phyloP scores from a whole-genome alignment of 1,284 basidiomycete species.

The Ceratobasidium papillatum region DNA sequence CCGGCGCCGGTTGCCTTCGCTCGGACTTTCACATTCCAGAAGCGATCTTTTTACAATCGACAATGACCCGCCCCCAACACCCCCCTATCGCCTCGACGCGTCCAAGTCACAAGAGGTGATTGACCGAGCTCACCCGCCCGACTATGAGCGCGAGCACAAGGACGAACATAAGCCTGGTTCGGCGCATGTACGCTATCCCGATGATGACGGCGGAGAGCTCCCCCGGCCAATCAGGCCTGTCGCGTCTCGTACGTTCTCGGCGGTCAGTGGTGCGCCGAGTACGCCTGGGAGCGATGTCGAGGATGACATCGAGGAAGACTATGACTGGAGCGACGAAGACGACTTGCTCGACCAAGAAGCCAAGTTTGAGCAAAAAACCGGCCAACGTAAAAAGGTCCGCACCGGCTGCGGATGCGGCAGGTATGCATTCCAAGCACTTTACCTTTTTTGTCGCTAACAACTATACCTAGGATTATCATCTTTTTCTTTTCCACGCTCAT shows the following conservation, averaged over 20 bases:
- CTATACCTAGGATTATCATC: conserved; percentile 60
- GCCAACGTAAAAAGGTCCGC: conserved; percentile 56
- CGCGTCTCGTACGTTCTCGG: conserved; percentile 1
- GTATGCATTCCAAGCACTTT: conserved; percentile 53
- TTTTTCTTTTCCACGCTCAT: conserved; percentile 74
- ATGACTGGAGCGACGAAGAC: conserved; percentile 78
- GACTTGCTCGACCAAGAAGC: conserved; percentile 73
- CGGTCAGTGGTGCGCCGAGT: conserved; percentile 55
- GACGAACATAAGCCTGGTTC: conserved; percentile 27
- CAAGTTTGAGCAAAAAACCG: conserved; percentile 68
- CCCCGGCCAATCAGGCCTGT: conserved; percentile 17
- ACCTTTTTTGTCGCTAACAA: conserved; percentile 31
- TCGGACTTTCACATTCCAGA: conserved; percentile 14
- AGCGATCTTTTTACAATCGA: conserved; percentile 24
- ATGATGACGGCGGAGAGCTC: conserved; percentile 32
- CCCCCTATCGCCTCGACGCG: conserved; percentile 40
- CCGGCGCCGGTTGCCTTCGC: conserved; percentile 1
- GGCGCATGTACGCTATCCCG: conserved; percentile 39
- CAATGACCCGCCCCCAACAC: conserved; percentile 41
- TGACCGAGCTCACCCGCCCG: conserved; percentile 37
- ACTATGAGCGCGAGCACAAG: conserved; percentile 41
- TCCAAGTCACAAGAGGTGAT: conserved; percentile 41
- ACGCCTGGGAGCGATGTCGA: conserved; percentile 66
- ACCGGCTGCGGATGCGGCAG: conserved; percentile 63
- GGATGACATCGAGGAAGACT: conserved; percentile 58